Conservation (phyloP, 208 protist genomes). For the Crithidia expoeki region DNA sequence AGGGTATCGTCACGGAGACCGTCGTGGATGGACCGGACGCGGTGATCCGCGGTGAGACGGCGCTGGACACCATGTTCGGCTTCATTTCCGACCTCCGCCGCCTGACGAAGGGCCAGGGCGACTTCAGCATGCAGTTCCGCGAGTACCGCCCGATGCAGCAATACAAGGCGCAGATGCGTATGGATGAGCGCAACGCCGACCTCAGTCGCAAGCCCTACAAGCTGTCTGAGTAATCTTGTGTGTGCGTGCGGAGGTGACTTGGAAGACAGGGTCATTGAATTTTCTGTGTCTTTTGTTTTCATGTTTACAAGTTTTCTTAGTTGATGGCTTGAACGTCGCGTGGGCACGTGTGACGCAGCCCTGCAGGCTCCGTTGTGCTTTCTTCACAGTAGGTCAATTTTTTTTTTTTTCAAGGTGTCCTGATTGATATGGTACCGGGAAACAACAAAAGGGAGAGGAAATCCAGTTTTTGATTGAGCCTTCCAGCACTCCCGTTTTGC, state of each 20-base stretch:
- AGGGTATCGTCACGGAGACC: conserved; percentile 90
- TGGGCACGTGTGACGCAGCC: conserved; percentile 2
- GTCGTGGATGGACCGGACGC: conserved; percentile 79
- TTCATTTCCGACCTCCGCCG: conserved; percentile 93
- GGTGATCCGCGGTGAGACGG: conserved; percentile 89
- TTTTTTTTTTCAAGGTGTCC: conserved; percentile 12
- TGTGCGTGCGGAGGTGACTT: not conserved
- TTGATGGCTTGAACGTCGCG: not conserved
- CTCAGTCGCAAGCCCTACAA: conserved; percentile 76
- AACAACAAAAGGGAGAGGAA: too few species aligned
- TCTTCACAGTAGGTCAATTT: conserved; percentile 23
- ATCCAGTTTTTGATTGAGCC: too few species aligned
- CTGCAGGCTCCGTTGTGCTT: not conserved
- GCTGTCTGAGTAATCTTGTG: conserved; percentile 43
- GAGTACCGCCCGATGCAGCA: conserved; percentile 90
- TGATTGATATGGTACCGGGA: too few species aligned
- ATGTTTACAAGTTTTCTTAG: conserved; percentile 18
- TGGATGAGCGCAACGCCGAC: conserved; percentile 91
- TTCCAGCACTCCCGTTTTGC: too few species aligned
- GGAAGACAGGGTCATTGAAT: not conserved
- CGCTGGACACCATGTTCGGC: conserved; percentile 93
- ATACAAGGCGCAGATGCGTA: conserved; percentile 89
- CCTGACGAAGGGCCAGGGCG: conserved; percentile 92
- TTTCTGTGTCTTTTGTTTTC: not conserved
- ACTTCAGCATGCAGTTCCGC: conserved; percentile 94